A percentile compares a stretch with the other conserved stretches of the same genome.
Evolutionary conservation across 2,329 filamentous ascomycete species (phyloP).

Genomic region (Botryotinia narcissicola): DNA sequence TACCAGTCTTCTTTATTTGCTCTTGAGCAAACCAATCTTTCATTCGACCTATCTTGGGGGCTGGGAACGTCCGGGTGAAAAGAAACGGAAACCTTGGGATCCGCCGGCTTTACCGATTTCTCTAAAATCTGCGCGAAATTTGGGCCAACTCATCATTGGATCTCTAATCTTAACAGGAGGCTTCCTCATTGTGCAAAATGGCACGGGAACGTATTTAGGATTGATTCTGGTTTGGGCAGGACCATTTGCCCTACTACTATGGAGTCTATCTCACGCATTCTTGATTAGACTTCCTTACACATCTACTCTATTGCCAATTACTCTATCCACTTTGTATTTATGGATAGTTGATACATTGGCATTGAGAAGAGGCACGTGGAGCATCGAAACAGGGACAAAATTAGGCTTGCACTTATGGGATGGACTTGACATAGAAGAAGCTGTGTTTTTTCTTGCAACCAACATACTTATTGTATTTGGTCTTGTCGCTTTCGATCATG

Average conservation of each 20-base stretch:
- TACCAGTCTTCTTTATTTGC: conserved; percentile 64
- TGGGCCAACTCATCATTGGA: conserved; percentile 51
- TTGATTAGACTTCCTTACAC: conserved; percentile 57
- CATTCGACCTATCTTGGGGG: conserved; percentile 53
- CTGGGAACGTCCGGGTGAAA: conserved; percentile 22
- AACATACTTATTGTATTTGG: conserved; percentile 70
- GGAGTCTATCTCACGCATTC: conserved; percentile 62
- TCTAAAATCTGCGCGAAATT: conserved; percentile 38
- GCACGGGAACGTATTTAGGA: conserved; percentile 62
- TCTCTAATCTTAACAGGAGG: conserved; percentile 46
- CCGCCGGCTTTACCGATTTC: conserved; percentile 7
- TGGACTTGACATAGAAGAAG: conserved; percentile 70
- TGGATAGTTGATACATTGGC: conserved; percentile 72
- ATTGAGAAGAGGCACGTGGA: conserved; percentile 67
- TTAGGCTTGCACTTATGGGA: conserved; percentile 61
- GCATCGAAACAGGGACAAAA: conserved; percentile 66
- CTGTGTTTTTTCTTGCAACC: conserved; percentile 68
- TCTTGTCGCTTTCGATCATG: conserved; percentile 66
- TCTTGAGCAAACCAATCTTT: conserved; percentile 60
- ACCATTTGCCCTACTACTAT: conserved; percentile 64
- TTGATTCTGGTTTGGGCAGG: conserved; percentile 68
- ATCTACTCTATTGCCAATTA: conserved; percentile 58
- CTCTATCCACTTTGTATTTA: conserved; percentile 64
- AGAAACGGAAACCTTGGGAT: conserved; percentile 22
- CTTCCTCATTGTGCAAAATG: conserved; percentile 45